Evolutionary conservation across 176 grass and related monocot genomes (phyloP), one percentile per base, ranked within the genome.

Genomic region (Canna indica): DNA sequence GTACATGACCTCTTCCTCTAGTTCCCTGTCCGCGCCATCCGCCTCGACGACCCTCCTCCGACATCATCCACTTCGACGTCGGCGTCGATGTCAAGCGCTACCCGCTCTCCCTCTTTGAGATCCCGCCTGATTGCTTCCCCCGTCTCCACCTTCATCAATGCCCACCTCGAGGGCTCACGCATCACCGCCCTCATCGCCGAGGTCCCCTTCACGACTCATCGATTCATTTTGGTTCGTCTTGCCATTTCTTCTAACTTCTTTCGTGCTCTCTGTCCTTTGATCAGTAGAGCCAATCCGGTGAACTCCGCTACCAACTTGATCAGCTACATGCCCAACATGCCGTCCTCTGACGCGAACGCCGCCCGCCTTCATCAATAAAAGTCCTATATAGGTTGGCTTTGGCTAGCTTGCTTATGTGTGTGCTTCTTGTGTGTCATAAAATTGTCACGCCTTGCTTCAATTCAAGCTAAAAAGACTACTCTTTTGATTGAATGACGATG

Each of bases 21-120:
- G 42, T 70, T 70, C 68, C 68, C 68, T 45, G 68, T 70, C 42
- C 68, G 45, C 68, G 68, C 68, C 68, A 70, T 70, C 68, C 68
- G 68, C 44, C 68, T 70, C 68, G 68, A 70, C 68, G 42, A 70
- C 41, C 47, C 25, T 18, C 68, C 45, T 46, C 68, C 13, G 68
- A 45, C 25, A 70, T 70, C 68, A 70, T 70, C 68, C 68, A 70
- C 68, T 70, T 70, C 45, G 68, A 70, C 45, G 68, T 70, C 28
- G 68, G 68, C 44, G 68, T 70, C 68, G 68, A 50, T 27, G 68
- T 50, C 68, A 70, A 70, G 44, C 68, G 68, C 41, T 70, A 30
- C 28, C 68, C 68, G 12, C 68, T 70, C 68, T 70, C 68, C 14
- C 68, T 70, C 68, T 70, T 70, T 27, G 68, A 70, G 44, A 28